Evolutionary conservation across 768 basidiomycete genomes (phyloP).

Genomic region (Agaricus bisporus): DNA sequence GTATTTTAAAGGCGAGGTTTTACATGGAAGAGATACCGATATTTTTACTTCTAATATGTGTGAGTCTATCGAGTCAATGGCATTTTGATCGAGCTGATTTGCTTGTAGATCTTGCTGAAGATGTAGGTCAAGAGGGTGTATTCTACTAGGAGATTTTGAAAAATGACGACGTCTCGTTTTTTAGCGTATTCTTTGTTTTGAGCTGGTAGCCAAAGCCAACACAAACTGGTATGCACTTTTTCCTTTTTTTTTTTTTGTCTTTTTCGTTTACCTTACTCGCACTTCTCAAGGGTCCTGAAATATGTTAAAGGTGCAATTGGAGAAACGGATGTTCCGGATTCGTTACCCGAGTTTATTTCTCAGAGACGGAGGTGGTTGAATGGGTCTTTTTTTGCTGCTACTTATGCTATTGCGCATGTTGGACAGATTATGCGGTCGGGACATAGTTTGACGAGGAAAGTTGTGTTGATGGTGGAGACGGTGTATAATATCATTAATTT

Average conservation of each 20-base stretch:
- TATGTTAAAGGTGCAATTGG: constrained; percentile 93
- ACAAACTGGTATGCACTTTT: constrained; percentile 55
- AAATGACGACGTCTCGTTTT: constrained; percentile 8
- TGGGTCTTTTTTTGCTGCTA: constrained; percentile 92
- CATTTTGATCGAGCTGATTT: constrained; percentile 7
- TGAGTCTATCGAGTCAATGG: constrained; percentile 29
- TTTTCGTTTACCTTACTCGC: background rate
- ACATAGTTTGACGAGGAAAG: constrained; percentile 74
- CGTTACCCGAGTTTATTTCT: constrained; percentile 87
- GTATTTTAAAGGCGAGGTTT: constrained; percentile 94
- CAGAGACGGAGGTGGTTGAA: constrained; percentile 89
- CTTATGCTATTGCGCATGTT: constrained; percentile 87
- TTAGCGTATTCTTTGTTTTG: constrained; percentile 80
- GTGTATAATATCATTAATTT: constrained; percentile 85
- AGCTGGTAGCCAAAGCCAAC: constrained; percentile 71
- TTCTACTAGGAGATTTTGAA: background rate
- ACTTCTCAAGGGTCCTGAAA: constrained; percentile 79
- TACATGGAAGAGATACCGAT: constrained; percentile 80
- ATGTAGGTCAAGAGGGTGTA: constrained; percentile 42
- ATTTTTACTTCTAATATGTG: constrained; percentile 98
- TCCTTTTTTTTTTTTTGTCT: background rate
- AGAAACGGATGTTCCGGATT: constrained; percentile 92
- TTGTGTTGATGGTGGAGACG: constrained; percentile 70
- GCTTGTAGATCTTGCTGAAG: constrained; percentile 75
- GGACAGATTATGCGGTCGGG: constrained; percentile 76